phyloP scores from a whole-genome alignment of 2,329 filamentous ascomycete genomes.

The Claviceps lovelessii region DNA sequence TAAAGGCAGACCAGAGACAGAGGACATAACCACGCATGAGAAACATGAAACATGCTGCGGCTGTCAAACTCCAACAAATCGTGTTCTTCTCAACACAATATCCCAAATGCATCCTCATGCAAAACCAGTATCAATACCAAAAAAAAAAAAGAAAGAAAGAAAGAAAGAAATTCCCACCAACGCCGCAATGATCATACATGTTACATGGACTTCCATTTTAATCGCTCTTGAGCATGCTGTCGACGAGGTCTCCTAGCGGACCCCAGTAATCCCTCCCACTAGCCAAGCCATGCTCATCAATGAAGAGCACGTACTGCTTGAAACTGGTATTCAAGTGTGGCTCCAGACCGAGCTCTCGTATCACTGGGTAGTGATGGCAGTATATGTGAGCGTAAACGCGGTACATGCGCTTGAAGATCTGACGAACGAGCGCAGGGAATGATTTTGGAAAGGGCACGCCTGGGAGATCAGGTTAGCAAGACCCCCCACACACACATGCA shows the following conservation, averaged over 20 bases:
- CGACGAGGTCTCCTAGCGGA: conserved; percentile 83
- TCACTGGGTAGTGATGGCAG: conserved; percentile 97
- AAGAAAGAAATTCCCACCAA: conserved; percentile 5
- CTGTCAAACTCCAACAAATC: background rate
- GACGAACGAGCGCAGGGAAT: conserved; percentile 75
- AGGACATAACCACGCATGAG: too few species aligned
- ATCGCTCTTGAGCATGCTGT: conserved; percentile 94
- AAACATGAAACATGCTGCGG: background rate
- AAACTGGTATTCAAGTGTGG: conserved; percentile 98
- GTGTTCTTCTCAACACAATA: background rate
- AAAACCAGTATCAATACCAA: background rate
- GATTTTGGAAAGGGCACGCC: conserved; percentile 90
- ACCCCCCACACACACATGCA: too few species aligned
- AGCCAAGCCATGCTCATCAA: conserved; percentile 87
- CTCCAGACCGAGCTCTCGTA: conserved; percentile 87
- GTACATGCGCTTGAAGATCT: conserved; percentile 98
- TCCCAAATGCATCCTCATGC: background rate
- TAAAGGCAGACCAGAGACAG: background rate
- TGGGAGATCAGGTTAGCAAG: conserved; percentile 13
- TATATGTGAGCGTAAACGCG: conserved; percentile 98
- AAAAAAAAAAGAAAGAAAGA: too few species aligned
- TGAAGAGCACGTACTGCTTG: conserved; percentile 98
- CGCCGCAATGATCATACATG: conserved; percentile 10
- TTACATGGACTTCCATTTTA: conserved; percentile 24
- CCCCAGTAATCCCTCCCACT: conserved; percentile 97